Evolutionary conservation across 1,284 basidiomycete genomes (phyloP).

Genomic region (Trametes pubescens): DNA sequence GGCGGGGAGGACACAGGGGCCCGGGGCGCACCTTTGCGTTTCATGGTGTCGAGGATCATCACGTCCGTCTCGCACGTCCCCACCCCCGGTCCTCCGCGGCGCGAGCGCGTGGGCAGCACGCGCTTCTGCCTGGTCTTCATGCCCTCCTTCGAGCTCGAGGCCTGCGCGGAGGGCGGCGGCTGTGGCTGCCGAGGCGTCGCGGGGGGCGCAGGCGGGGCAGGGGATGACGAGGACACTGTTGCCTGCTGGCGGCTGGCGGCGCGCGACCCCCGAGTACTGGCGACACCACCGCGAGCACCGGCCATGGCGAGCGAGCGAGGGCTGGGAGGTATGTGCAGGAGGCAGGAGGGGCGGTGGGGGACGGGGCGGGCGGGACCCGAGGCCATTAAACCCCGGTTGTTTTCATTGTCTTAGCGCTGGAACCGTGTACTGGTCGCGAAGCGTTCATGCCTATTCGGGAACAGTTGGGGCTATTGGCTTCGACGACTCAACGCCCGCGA

Average conservation of each 20-base stretch:
- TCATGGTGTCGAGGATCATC: conserved; percentile 85
- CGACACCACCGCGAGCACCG: conserved; percentile 24
- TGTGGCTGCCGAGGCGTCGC: conserved; percentile 18
- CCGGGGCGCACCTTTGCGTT: conserved; percentile 73
- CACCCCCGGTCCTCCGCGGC: conserved; percentile 80
- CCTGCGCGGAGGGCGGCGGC: conserved; percentile 22
- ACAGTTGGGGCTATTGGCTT: conserved; percentile 25
- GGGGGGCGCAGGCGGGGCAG: conserved; percentile 22
- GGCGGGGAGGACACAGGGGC: conserved; percentile 14
- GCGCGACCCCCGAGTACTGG: conserved; percentile 22
- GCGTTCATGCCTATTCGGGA: conserved; percentile 30
- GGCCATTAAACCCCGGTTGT: conserved; percentile 15
- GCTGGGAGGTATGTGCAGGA: neutral
- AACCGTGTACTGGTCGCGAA: conserved; percentile 27
- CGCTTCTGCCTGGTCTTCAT: conserved; percentile 62
- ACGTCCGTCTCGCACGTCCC: conserved; percentile 80
- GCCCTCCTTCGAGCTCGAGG: conserved; percentile 32
- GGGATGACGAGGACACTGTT: conserved; percentile 26
- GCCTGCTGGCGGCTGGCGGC: conserved; percentile 24
- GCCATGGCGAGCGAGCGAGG: conserved; percentile 16
- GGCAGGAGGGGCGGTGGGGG: conserved; percentile 3
- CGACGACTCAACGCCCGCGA: conserved; percentile 31
- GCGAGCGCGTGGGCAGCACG: conserved; percentile 79
- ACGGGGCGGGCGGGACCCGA: conserved; percentile 18
- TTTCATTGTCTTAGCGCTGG: conserved; percentile 25